phyloP scores from a whole-genome alignment of 352 stramenopile genomes.

The Phytophthora ohioensis region DNA sequence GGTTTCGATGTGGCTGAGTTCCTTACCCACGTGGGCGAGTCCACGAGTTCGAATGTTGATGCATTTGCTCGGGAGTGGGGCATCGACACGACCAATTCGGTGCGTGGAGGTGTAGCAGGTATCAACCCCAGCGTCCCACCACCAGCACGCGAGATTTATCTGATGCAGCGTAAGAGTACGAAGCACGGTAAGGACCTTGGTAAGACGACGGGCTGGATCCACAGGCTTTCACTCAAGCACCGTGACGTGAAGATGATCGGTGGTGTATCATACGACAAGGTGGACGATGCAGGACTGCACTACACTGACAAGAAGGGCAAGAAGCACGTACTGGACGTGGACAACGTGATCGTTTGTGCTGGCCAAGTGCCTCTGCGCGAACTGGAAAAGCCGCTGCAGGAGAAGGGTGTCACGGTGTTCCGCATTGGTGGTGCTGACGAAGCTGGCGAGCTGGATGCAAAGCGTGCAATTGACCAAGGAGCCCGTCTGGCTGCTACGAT shows the following conservation, averaged over 20 bases:
- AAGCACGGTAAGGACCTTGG: conserved; percentile 94
- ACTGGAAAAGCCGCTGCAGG: conserved; percentile 84
- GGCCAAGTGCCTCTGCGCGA: conserved; percentile 93
- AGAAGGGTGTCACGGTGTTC: conserved; percentile 88
- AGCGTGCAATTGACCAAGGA: conserved; percentile 97
- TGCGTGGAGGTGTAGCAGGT: conserved; percentile 86
- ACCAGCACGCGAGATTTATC: conserved; percentile 86
- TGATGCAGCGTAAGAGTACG: conserved; percentile 96
- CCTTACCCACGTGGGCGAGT: conserved; percentile 85
- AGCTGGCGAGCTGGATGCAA: conserved; percentile 96
- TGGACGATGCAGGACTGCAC: conserved; percentile 95
- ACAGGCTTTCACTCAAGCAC: conserved; percentile 93
- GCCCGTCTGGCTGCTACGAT: conserved; percentile 87
- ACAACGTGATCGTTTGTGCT: conserved; percentile 97
- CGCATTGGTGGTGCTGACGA: conserved; percentile 96
- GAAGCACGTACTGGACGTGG: conserved; percentile 91
- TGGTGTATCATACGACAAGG: conserved; percentile 94
- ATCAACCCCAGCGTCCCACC: conserved; percentile 49
- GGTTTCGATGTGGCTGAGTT: conserved; percentile 99
- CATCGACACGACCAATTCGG: conserved; percentile 88
- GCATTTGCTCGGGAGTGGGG: conserved; percentile 96
- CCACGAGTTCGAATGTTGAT: conserved; percentile 72
- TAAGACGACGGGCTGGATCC: conserved; percentile 98
- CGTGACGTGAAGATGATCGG: conserved; percentile 94
- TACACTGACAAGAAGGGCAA: conserved; percentile 91